Conservation (phyloP, 139 green algal genomes). For the Closterium sp. region DNA sequence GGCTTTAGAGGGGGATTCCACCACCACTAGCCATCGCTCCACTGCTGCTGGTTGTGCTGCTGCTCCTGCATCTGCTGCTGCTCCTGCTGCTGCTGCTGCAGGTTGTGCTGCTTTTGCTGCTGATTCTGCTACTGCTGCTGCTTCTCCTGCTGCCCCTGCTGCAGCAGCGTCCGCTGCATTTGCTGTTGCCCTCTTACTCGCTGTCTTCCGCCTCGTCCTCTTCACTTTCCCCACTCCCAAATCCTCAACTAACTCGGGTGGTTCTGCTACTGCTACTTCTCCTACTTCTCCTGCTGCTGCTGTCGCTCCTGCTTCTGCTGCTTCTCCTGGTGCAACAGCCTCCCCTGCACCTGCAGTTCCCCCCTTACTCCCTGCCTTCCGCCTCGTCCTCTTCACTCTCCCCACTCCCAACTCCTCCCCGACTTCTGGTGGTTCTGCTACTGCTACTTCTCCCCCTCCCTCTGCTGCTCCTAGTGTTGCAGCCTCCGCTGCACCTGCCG, state of each 20-base stretch:
- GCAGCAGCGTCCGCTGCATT: background rate
- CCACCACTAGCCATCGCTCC: slow-evolving; percentile 64
- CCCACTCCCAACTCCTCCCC: too few species aligned
- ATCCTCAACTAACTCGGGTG: background rate
- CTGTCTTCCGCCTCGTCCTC: background rate
- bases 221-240: background rate
- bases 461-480: background rate
- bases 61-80: background rate
- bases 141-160: background rate
- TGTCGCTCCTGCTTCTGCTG: background rate
- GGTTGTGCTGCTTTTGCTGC: background rate
- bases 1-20: slow-evolving; percentile 95
- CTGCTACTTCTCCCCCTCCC: too few species aligned
- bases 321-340: background rate
- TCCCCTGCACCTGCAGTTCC: too few species aligned
- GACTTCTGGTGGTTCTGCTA: too few species aligned
- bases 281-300: too few species aligned
- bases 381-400: too few species aligned
- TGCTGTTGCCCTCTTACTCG: background rate
- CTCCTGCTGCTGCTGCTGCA: background rate
- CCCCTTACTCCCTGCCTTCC: too few species aligned
- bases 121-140: background rate
- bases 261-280: background rate
- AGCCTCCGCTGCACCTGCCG: background rate
- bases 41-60: background rate